Evolutionary conservation across 495 filamentous ascomycete genomes (phyloP), one percentile per base, ranked within the genome.

Genomic region (Paragyromitra xinjiangensis): DNA sequence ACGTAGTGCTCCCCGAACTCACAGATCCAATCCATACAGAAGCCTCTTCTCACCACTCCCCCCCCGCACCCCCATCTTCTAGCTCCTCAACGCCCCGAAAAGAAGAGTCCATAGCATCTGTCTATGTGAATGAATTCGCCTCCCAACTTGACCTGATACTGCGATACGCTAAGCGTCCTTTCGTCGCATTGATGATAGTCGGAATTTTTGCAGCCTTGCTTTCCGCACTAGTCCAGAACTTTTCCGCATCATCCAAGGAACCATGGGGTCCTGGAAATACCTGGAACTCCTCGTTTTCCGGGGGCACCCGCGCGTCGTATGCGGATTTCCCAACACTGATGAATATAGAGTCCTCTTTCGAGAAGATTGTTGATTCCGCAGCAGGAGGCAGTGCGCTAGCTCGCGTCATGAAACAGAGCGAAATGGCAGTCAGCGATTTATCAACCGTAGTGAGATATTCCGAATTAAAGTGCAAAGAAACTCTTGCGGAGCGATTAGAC

Each of bases 361-460:
- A 83, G 71, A 83, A 82, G 61, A 82, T 83, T 64, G 81, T 83
- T 6, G 81, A 83, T 56, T 81, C 78, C 8, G 78, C 81, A 11
- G 81, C 81, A 9, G 81, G 81, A 22, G 81, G 81, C 53, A 81
- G 73, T 19, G 81, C 82, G 42, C 75, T 83, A 42, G 81, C 81
- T 29, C 67, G 81, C 22, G 74, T 73, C 12, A 81, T 83, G 75
- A 83, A 83, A 39, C 77, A 80, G 58, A 81, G 78, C 59, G 81
- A 83, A 67, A 83, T 83, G 81, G 81, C 81, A 2, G 81, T 83
- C 37, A 77, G 73, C 51, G 81, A 83, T 63, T 45, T 83, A 24
- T 78, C 73, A 29, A 82, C 81, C 14, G 81, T 83, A 6, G 81
- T 83, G 19, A 62, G 74, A 34, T 81, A 83, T 66, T 81, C 77